Conservation (phyloP, 2,329 filamentous ascomycete species). For the Apiospora kogelbergensis region DNA sequence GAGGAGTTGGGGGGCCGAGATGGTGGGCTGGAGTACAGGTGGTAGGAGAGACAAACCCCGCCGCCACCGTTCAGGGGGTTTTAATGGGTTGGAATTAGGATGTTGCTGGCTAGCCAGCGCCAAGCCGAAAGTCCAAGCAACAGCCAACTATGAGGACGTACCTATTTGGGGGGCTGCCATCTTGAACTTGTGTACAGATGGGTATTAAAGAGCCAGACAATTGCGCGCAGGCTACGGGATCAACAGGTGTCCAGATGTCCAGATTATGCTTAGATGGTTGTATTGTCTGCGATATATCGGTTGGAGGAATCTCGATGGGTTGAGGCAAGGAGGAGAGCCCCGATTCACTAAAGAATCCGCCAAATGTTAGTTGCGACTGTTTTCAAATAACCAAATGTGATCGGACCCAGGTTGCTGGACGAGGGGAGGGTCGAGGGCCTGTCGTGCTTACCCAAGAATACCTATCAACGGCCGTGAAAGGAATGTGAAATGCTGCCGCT, state of each 20-base stretch:
- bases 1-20: constrained; percentile 5
- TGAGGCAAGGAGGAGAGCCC: not conserved
- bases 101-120: constrained; percentile 6
- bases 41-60: constrained; percentile 8
- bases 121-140: constrained; percentile 8
- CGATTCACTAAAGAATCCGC: not conserved
- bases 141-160: not conserved
- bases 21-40: not conserved
- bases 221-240: not conserved
- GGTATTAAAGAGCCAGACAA: not conserved
- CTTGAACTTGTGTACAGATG: not conserved
- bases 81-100: not conserved
- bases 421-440: not conserved
- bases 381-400: not conserved
- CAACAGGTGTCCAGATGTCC: not conserved
- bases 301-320: not conserved
- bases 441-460: not conserved
- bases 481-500: not conserved
- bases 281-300: not conserved
- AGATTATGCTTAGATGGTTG: not conserved
- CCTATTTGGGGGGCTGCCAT: constrained; percentile 8
- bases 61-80: constrained; percentile 10
- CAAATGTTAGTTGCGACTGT: not conserved
- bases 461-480: not conserved
- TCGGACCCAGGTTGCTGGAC: not conserved